phyloP scores from a whole-genome alignment of 805 yeast genomes.

The Nematodospora valgi region DNA sequence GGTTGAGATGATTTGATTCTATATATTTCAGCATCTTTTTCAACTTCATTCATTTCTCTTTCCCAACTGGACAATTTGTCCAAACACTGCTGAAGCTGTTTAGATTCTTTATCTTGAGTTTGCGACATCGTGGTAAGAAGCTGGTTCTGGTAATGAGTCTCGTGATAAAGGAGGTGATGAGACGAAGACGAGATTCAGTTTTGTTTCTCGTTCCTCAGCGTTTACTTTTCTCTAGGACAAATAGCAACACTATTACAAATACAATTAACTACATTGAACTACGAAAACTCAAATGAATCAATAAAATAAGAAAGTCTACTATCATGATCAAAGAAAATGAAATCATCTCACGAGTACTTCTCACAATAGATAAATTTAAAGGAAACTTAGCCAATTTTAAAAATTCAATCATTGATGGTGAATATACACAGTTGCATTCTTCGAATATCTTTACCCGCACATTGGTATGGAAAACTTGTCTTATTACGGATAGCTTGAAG shows the following conservation, averaged over 20 bases:
- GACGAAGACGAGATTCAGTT: background rate
- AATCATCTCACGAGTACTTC: constrained; percentile 32
- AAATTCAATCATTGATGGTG: constrained; percentile 25
- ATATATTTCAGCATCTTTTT: constrained; percentile 55
- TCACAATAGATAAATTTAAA: constrained; percentile 35
- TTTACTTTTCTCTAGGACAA: too few species aligned
- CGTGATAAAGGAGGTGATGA: background rate
- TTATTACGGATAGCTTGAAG: constrained; percentile 34
- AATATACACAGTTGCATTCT: constrained; percentile 20
- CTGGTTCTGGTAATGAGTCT: too few species aligned
- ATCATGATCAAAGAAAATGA: constrained; percentile 29
- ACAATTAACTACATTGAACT: too few species aligned
- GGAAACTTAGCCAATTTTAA: constrained; percentile 25
- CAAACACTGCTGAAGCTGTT: constrained; percentile 19
- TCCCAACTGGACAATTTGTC: constrained; percentile 55
- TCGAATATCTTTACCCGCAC: constrained; percentile 24
- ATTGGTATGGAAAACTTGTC: constrained; percentile 36
- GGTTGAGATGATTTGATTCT: constrained; percentile 53
- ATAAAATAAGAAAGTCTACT: background rate
- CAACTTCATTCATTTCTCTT: constrained; percentile 55
- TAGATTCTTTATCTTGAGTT: background rate
- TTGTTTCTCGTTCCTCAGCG: too few species aligned
- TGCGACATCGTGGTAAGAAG: constrained; percentile 5
- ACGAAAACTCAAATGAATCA: too few species aligned
- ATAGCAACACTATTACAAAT: too few species aligned